These are phyloP conservation scores for Truncatella angustata DNA, from an alignment of 2,329 filamentous ascomycete genomes.

Conservation along the genomic window DNA sequence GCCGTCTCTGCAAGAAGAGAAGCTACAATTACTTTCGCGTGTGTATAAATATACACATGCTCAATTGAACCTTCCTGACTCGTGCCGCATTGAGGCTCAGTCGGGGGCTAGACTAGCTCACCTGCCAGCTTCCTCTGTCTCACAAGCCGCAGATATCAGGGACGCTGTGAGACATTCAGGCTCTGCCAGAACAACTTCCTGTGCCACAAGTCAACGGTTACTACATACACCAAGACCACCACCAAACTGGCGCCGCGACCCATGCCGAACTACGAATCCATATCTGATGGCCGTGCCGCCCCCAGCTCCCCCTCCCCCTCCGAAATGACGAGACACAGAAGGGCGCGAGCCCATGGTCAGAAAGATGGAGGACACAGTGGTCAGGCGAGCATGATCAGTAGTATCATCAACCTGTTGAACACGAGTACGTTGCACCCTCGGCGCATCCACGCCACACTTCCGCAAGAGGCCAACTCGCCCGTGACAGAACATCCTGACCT, in stretches of 20 bases:
- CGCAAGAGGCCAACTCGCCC: constrained; percentile 13
- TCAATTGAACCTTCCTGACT: not conserved
- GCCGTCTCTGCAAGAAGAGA: no score
- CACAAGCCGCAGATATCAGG: not conserved
- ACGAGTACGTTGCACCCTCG: constrained; percentile 68
- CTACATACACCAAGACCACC: not conserved
- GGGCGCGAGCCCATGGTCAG: constrained; percentile 55
- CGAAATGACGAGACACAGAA: constrained; percentile 55
- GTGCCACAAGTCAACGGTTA: not conserved
- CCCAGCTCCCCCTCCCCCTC: constrained; percentile 32
- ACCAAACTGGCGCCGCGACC: no score
- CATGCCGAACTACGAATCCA: constrained; percentile 57
- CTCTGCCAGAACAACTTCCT: not conserved
- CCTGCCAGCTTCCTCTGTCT: not conserved
- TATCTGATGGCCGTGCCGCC: constrained; percentile 46
- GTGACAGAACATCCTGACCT: no score
- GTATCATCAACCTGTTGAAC: constrained; percentile 92
- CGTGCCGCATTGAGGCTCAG: no score
- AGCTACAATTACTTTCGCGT: no score
- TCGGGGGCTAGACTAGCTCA: not conserved
- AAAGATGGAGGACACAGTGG: constrained; percentile 69
- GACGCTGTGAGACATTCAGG: constrained; percentile 1
- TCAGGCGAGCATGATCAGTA: constrained; percentile 84
- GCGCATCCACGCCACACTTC: constrained; percentile 1
- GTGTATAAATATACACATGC: no score